Base-by-base conservation (phyloP, 768 basidiomycete species). In the Trichaptum fuscoviolaceum region DNA sequence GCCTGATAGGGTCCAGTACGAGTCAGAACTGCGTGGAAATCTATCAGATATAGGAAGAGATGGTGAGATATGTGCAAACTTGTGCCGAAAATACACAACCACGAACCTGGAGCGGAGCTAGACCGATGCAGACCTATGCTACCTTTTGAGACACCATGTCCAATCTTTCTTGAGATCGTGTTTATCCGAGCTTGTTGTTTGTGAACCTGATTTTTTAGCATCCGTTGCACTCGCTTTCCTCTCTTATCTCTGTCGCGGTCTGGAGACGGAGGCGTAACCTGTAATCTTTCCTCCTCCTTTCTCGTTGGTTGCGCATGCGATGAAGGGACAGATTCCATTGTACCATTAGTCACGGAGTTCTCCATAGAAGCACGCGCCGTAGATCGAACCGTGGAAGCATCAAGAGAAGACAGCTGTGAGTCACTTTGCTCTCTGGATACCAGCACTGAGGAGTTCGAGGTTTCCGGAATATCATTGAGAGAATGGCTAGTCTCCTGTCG, bases 131-230 rank as follows among this genome's bases (percentile, higher is more conserved):
- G 71, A 59, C 72, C 71, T 36, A 73, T 62, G 5, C 70, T 67
- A 68, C 83, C 84, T 70, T 81, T 80, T 18, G 80, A 83, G 23
- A 91, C 88, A 7, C 89, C 89, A 70, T 85, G 83, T 7, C 91
- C 91, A 52, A 93, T 88, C 73, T 86, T 92, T 73, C 83, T 86
- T 35, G 90, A 90, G 63, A 92, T 90, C 20, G 89, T 90, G 27
- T 86, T 85, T 58, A 94, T 90, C 63, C 87, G 83, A 7, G 81
- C 87, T 66, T 88, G 87, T 7, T 88, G 85, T 72, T 91, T 89
- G 70, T 92, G 85, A 25, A 93, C 90, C 10, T 85, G 82, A 66
- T 84, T 83, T 75, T 89, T 92, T 67, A 92, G 77, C 77, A 90
- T 90, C 73, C 87, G 87, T 70, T 88, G 88, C 64, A 93, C 80